Evolutionary conservation across 108 stramenopile genomes (phyloP).

Genomic region (Fragilaria crotonensis): DNA sequence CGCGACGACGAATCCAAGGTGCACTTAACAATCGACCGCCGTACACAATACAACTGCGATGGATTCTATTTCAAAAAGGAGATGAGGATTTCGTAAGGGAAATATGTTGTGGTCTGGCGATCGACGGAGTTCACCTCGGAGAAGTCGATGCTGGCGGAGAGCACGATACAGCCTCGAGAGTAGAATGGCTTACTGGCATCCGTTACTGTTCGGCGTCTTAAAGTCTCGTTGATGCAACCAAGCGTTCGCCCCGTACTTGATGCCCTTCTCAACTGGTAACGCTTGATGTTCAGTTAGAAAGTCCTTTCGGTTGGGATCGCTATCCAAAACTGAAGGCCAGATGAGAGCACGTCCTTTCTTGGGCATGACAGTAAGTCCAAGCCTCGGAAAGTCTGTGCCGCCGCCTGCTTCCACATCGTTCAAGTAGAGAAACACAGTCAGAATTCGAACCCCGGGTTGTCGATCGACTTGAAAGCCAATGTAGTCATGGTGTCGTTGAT

Average conservation of each 20-base stretch:
- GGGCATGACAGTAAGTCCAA: slow-evolving; percentile 56
- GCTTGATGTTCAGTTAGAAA: slow-evolving; percentile 78
- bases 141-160: too few species aligned
- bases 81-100: too few species aligned
- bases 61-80: too few species aligned
- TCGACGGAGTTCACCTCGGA: too few species aligned
- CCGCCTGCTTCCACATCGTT: slow-evolving; percentile 87
- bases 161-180: too few species aligned
- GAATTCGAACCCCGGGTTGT: slow-evolving; percentile 69
- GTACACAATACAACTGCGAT: too few species aligned
- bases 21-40: too few species aligned
- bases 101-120: too few species aligned
- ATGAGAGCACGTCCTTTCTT: slow-evolving; percentile 74
- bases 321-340: slow-evolving; percentile 78
- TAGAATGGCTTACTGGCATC: too few species aligned
- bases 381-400: slow-evolving; percentile 63
- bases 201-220: slow-evolving; percentile 16
- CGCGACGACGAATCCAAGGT: too few species aligned
- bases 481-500: slow-evolving; percentile 43
- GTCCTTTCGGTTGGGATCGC: slow-evolving; percentile 50
- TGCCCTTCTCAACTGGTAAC: slow-evolving; percentile 62
- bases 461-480: slow-evolving; percentile 26
- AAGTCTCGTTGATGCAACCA: slow-evolving; percentile 75
- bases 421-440: slow-evolving; percentile 83
- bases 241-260: slow-evolving; percentile 83